Evolutionary conservation across 2,329 filamentous ascomycete genomes (phyloP).

Genomic region (Emmonsia crescens): DNA sequence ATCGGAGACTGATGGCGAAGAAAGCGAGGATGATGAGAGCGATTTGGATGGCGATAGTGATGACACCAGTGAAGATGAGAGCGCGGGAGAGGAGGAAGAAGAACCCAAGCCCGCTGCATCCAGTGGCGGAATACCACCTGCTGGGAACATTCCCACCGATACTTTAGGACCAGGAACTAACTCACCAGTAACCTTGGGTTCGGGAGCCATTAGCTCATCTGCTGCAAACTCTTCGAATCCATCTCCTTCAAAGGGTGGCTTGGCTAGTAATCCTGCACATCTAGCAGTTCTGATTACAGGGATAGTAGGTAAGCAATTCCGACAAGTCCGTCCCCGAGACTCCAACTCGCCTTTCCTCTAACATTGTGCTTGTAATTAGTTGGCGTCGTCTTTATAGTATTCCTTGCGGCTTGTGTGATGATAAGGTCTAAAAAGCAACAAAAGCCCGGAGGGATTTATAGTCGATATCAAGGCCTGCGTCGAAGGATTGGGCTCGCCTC

Average conservation of each 20-base stretch:
- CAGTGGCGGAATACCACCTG: background rate
- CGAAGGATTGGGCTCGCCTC: background rate
- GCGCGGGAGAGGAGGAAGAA: background rate
- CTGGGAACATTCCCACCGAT: background rate
- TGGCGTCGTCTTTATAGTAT: background rate
- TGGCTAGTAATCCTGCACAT: background rate
- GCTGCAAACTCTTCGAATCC: background rate
- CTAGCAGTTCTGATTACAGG: slow-evolving; percentile 3
- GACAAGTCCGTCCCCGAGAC: too few relatives aligned
- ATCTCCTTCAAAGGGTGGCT: background rate
- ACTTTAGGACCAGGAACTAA: background rate
- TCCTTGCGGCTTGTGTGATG: background rate
- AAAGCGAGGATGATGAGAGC: background rate
- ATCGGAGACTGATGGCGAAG: background rate
- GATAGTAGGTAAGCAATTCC: background rate
- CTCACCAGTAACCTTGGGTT: background rate
- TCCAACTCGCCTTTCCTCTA: background rate
- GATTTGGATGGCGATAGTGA: slow-evolving; percentile 3
- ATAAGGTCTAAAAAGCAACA: background rate
- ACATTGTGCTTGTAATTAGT: background rate
- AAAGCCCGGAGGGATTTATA: background rate
- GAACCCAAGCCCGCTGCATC: background rate
- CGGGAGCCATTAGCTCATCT: background rate
- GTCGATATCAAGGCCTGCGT: slow-evolving; percentile 1
- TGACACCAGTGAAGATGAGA: slow-evolving; percentile 2